These are phyloP conservation scores for Yamadazyma dushanensis DNA, from an alignment of 1,139 yeast genomes.

Conservation along the genomic window DNA sequence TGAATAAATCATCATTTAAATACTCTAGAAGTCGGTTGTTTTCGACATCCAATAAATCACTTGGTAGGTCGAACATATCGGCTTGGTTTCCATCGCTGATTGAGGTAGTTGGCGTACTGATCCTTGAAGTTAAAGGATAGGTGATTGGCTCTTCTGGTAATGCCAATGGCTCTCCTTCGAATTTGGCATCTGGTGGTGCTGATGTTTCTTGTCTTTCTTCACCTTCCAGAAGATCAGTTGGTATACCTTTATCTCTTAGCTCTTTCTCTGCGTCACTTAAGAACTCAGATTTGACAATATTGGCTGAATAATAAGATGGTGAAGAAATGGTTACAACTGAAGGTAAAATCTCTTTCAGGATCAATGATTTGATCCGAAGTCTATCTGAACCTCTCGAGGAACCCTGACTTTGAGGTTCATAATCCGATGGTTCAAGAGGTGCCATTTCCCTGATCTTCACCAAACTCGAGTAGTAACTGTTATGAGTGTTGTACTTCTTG, in stretches of 20 bases:
- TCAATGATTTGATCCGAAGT: conserved; percentile 2
- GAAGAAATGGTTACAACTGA: conserved; percentile 13
- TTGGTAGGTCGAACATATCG: conserved; percentile 7
- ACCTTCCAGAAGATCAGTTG: background rate
- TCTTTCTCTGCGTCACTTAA: conserved; percentile 2
- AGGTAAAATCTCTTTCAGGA: conserved; percentile 5
- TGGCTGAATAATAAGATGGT: conserved; percentile 10
- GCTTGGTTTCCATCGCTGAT: conserved; percentile 1
- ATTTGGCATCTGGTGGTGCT: background rate
- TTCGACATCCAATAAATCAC: conserved; percentile 7
- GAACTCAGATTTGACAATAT: conserved; percentile 1
- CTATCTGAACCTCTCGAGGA: background rate
- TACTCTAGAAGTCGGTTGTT: conserved; percentile 6
- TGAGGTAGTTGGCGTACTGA: conserved; percentile 3
- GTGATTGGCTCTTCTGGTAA: too few relatives aligned
- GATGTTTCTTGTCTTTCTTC: background rate
- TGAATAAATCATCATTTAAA: conserved; percentile 10
- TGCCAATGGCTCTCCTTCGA: background rate
- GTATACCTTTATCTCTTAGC: background rate
- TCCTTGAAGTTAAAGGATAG: background rate
- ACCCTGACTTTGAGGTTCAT: background rate
- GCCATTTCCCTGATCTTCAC: background rate
- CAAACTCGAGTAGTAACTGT: background rate
- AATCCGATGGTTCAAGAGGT: background rate
- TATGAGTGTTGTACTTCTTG: background rate